phyloP scores from a whole-genome alignment of 371 early-diverging fungal genomes.

The Mycotypha africana region DNA sequence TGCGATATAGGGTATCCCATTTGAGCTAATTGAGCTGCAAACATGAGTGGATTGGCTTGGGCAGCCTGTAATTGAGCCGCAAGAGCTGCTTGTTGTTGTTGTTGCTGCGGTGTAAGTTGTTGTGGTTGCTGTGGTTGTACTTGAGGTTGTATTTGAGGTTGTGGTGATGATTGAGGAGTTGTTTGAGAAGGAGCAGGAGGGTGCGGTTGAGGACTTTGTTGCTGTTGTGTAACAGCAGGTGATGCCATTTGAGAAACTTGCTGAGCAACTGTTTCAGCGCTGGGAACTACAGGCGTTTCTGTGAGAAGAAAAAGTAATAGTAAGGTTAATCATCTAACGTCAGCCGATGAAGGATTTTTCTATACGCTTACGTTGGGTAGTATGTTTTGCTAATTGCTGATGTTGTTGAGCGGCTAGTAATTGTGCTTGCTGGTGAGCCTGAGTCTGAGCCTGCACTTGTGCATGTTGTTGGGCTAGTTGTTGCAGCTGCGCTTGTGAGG shows the following conservation, averaged over 20 bases:
- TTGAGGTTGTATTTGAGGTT: constrained; percentile 4
- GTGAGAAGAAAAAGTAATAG: constrained; percentile 1
- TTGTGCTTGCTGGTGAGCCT: constrained; percentile 9
- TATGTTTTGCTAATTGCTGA: not conserved
- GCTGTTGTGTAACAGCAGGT: not conserved
- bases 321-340: not conserved
- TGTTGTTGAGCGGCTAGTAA: constrained; percentile 4
- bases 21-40: constrained; percentile 39
- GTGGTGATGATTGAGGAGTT: not conserved
- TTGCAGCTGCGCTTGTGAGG: constrained; percentile 8
- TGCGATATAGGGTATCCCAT: constrained; percentile 43
- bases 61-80: constrained; percentile 21
- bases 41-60: constrained; percentile 26
- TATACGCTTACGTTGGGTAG: too few relatives aligned
- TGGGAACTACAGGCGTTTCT: constrained; percentile 3
- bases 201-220: constrained; percentile 4
- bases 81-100: constrained; percentile 16
- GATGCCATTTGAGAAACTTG: constrained; percentile 17
- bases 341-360: too few relatives aligned
- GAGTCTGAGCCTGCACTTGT: constrained; percentile 3
- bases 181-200: not conserved
- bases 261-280: constrained; percentile 6
- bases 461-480: constrained; percentile 3
- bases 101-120: constrained; percentile 11
- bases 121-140: constrained; percentile 17